phyloP scores from a whole-genome alignment of 768 basidiomycete species.

The Boletus subparvulus region DNA sequence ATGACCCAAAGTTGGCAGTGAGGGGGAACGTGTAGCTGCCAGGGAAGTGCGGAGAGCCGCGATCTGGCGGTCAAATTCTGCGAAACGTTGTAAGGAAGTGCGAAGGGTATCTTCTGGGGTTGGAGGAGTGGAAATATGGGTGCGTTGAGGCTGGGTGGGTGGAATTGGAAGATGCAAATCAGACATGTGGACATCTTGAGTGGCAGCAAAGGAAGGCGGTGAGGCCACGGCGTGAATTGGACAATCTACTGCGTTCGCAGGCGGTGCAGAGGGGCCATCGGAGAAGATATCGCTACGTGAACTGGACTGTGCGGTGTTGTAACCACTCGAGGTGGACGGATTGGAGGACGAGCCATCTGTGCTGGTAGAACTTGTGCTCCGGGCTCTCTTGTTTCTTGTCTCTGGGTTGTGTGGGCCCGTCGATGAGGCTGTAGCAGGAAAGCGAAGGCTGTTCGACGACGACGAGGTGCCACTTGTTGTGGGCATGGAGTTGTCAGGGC shows the following conservation, averaged over 20 bases:
- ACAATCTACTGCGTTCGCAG: constrained; percentile 15
- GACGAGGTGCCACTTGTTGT: constrained; percentile 30
- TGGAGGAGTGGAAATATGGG: constrained; percentile 12
- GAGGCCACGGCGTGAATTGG: constrained; percentile 22
- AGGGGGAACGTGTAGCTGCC: constrained; percentile 26
- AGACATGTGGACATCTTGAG: constrained; percentile 52
- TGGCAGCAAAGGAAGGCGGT: constrained; percentile 41
- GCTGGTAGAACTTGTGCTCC: constrained; percentile 52
- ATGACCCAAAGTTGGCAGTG: constrained; percentile 25
- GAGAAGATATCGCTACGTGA: constrained; percentile 31
- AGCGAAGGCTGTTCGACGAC: constrained; percentile 14
- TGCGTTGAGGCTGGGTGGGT: constrained; percentile 15
- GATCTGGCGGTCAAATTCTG: constrained; percentile 54
- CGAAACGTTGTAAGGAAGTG: constrained; percentile 50
- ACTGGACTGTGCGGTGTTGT: constrained; percentile 36
- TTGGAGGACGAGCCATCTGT: constrained; percentile 33
- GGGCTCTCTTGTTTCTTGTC: constrained; percentile 56
- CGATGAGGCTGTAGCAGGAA: constrained; percentile 4
- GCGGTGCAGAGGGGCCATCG: constrained; percentile 16
- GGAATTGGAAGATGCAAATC: constrained; percentile 33
- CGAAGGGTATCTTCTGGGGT: constrained; percentile 40
- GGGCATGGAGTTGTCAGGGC: constrained; percentile 29
- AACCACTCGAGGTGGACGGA: constrained; percentile 39
- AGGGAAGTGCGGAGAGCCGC: constrained; percentile 46
- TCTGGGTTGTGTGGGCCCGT: constrained; percentile 38